Evolutionary conservation across 1,284 basidiomycete genomes (phyloP), one percentile per base, ranked within the genome.

Genomic region (Apiotrichum gracile): DNA sequence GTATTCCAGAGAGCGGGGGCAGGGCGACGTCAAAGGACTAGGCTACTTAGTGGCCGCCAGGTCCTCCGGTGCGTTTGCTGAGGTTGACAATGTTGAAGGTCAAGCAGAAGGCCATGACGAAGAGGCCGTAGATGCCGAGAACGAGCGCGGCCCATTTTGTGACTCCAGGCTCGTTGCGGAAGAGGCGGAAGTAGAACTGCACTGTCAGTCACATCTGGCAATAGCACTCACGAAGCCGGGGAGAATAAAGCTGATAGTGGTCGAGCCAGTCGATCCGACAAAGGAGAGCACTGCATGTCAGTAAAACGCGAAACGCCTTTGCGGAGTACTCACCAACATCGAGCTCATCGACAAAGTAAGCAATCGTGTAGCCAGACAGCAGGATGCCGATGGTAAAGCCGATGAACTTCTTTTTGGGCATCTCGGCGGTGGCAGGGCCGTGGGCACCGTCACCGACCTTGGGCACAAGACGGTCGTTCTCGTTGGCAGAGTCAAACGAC

Each of bases 241-340:
- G 5, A 98, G 81, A 68, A 98, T 97, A 75, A 98, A 98, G 10
- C 90, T 93, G 62, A 99, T 93, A 33, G 79, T 97, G 16, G 94
- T 97, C 19, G 89, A 93, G 17, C 96, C 96, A 0, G 94, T 96
- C 12, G 91, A 87, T 8, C 96, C 96, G 25, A 99, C 96, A 69
- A 98, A 96, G 5, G 92, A 90, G 27, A 97, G 79, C 13, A 97
- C 91, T 91, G 64, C 25, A n/a, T 7, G 31, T 5, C 38, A 33
- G 24, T n/a, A n/a, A n/a, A n/a, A n/a, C n/a, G n/a, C 17, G 26
- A 19, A 33, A 13, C 6, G 19, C 12, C 12, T 21, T 13, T 14
- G 10, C 19, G 19, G 35, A 13, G 4, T 5, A 78, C 85, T 66
- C 66, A 88, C 90, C 88, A 72, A 91, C 77, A 70, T 87, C 84